Conservation (phyloP, 805 yeast genomes). For the Alloascoidea africana region DNA sequence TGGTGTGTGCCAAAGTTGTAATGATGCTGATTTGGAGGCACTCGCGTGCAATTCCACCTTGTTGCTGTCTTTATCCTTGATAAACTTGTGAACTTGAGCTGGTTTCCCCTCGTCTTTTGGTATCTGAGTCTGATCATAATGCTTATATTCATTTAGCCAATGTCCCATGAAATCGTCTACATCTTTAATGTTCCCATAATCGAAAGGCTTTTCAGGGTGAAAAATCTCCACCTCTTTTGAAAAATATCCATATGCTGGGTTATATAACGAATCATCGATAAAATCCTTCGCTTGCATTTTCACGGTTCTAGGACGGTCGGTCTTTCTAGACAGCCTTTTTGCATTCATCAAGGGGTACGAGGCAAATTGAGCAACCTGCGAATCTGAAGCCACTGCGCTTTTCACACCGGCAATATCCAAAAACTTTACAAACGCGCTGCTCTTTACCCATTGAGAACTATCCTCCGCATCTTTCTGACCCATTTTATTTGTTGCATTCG, state of each 20-base stretch:
- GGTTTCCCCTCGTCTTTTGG: constrained; percentile 12
- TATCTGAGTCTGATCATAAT: constrained; percentile 6
- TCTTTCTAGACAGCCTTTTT: constrained; percentile 19
- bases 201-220: constrained; percentile 49
- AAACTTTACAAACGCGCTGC: too few species aligned
- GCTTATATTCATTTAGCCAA: constrained; percentile 50
- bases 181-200: constrained; percentile 38
- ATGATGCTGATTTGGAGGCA: constrained; percentile 10
- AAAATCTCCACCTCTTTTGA: constrained; percentile 66
- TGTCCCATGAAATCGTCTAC: constrained; percentile 54
- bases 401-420: too few species aligned
- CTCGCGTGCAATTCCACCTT: constrained; percentile 16
- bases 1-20: constrained; percentile 84
- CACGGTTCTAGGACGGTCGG: constrained; percentile 38
- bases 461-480: too few species aligned
- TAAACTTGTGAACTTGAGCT: constrained; percentile 15
- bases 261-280: constrained; percentile 73
- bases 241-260: constrained; percentile 74
- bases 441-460: too few species aligned
- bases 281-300: constrained; percentile 70
- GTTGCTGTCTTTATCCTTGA: constrained; percentile 6
- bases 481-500: too few species aligned
- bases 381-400: too few species aligned
- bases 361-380: too few species aligned
- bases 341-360: constrained; percentile 22